phyloP scores from a whole-genome alignment of 768 basidiomycete species.

The Solioccasus polychromus region DNA sequence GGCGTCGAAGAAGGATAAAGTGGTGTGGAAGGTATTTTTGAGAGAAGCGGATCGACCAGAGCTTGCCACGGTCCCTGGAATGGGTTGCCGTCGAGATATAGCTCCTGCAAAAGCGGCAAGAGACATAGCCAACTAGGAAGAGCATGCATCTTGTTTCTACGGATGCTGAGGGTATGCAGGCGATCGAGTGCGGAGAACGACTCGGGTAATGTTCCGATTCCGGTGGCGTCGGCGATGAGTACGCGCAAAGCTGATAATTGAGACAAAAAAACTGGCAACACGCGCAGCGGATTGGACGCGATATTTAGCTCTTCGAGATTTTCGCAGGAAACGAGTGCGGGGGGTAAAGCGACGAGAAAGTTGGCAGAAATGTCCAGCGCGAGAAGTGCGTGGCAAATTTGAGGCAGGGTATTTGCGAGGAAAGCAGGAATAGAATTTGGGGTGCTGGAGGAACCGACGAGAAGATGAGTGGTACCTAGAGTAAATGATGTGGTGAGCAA shows the following conservation, averaged over 20 bases:
- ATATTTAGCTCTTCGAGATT: slow-evolving; percentile 92
- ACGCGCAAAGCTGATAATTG: slow-evolving; percentile 76
- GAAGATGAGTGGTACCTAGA: slow-evolving; percentile 88
- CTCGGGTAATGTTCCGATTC: slow-evolving; percentile 72
- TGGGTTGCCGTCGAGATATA: slow-evolving; percentile 94
- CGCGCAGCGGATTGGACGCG: slow-evolving; percentile 84
- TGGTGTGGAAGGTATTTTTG: slow-evolving; percentile 58
- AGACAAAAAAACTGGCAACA: slow-evolving; percentile 87
- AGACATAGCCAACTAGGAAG: slow-evolving; percentile 96
- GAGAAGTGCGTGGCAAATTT: slow-evolving; percentile 74
- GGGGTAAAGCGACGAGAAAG: slow-evolving; percentile 79
- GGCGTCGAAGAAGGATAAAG: slow-evolving; percentile 67
- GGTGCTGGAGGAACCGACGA: slow-evolving; percentile 77
- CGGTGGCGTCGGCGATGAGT: slow-evolving; percentile 90
- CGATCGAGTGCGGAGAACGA: slow-evolving; percentile 69
- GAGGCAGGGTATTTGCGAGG: slow-evolving; percentile 65
- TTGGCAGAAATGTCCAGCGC: slow-evolving; percentile 93
- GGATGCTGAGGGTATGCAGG: slow-evolving; percentile 86
- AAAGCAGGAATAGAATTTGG: slow-evolving; percentile 78
- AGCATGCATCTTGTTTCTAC: slow-evolving; percentile 82
- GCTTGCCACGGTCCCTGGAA: slow-evolving; percentile 94
- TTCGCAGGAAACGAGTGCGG: slow-evolving; percentile 74
- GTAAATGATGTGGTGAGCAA: slow-evolving; percentile 2
- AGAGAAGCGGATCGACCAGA: slow-evolving; percentile 79
- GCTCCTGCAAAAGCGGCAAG: slow-evolving; percentile 76